Evolutionary conservation across 2,329 filamentous ascomycete species (phyloP), one percentile per base, ranked within the genome.

Genomic region (Talaromyces sp.): DNA sequence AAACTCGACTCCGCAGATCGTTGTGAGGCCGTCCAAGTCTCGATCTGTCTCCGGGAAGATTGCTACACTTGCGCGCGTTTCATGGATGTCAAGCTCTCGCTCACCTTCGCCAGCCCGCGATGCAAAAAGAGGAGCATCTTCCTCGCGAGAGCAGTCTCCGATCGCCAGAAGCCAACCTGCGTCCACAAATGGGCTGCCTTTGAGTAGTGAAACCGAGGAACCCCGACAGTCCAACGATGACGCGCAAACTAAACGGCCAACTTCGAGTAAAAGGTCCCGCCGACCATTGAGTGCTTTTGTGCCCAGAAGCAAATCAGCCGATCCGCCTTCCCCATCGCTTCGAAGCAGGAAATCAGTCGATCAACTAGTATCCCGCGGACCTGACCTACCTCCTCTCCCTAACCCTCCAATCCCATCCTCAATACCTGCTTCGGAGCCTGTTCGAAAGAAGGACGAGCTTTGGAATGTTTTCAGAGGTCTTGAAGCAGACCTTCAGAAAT

Each of bases 401-500:
- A 81, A 53, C 13, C 80, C 77, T 1, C 80, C 80, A 13, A 79
- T 80, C 65, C 73, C 83, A 1, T 81, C 83, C 13, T 78, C 81
- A n/a, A 71, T 84, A 68, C 79, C 82, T 6, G 79, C 64, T 53
- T 53, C 70, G 15, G 80, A 82, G 25, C 67, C 71, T 34, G 76
- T 81, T n/a, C 83, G 83, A 36, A 88, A 86, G 75, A 89, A 86
- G 69, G 89, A 91, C 73, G 88, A 91, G 70, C 80, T 91, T 17
- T 91, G 88, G 88, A 85, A 83, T 36, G 82, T 85, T 17, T 92
- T 91, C 73, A 84, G 88, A 63, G 81, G 82, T n/a, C 79, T 92
- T 29, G 89, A 91, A 69, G 86, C 83, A 43, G 89, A 91, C 73
- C 88, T 84, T 71, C 84, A 88, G 71, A 91, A 90, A 83, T 96